These are phyloP conservation scores for Vanilla planifolia DNA, from an alignment of 106 monocot species.

Conservation along the genomic window DNA sequence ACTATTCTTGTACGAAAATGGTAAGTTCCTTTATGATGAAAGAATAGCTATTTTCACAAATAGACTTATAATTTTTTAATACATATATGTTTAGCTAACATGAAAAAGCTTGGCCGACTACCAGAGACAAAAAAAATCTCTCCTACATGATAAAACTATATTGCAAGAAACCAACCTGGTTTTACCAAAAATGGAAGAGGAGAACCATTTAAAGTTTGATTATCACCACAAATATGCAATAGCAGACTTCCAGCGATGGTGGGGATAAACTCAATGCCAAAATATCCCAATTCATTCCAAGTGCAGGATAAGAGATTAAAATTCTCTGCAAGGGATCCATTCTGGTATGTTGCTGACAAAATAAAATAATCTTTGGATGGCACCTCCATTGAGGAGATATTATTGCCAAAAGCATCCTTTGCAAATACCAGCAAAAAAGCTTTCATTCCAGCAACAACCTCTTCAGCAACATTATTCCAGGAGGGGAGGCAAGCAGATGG, in stretches of 20 bases:
- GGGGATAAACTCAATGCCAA: conserved; percentile 57
- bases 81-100: not conserved
- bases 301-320: conserved; percentile 28
- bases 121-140: not conserved
- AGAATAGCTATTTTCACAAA: not conserved
- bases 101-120: not conserved
- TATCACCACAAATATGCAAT: conserved; percentile 45
- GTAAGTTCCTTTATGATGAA: not conserved
- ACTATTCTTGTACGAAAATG: not conserved
- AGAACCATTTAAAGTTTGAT: conserved; percentile 44
- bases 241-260: conserved; percentile 42
- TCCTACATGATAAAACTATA: not conserved
- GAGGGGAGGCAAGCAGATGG: conserved; percentile 58
- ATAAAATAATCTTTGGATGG: conserved; percentile 29
- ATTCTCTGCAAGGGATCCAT: conserved; percentile 36
- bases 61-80: too few relatives aligned
- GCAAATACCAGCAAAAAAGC: conserved; percentile 41
- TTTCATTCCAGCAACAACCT: conserved; percentile 57
- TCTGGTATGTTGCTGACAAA: conserved; percentile 34
- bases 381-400: conserved; percentile 26
- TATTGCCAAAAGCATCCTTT: conserved; percentile 85
- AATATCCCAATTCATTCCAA: conserved; percentile 48
- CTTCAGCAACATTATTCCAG: conserved; percentile 36
- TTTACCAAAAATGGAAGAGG: conserved; percentile 55
- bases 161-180: conserved; percentile 47